Percentiles rank a stretch among this genome's conserved stretches.
Conservation (phyloP, 208 protist species). For the Perkinsela sp. region DNA sequence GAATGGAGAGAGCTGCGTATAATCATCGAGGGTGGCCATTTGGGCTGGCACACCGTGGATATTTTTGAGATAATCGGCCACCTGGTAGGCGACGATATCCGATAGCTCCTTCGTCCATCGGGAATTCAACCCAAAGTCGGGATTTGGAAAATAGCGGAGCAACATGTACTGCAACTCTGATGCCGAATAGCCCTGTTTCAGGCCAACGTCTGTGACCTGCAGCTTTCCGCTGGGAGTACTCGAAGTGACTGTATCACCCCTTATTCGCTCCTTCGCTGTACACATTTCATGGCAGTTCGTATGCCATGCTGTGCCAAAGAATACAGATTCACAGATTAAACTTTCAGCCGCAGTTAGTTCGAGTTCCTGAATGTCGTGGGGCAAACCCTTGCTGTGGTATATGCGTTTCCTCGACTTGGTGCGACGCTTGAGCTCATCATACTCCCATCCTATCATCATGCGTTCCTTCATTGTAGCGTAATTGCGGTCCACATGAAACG, state of each 20-base stretch:
- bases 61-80: not conserved
- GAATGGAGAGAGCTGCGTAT: not conserved
- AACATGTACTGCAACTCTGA: not conserved
- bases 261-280: not conserved
- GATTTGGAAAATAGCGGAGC: not conserved
- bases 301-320: not conserved
- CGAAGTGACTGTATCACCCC: not conserved
- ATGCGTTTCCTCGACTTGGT: too few relatives aligned
- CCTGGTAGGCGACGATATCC: not conserved
- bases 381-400: too few relatives aligned
- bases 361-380: too few relatives aligned
- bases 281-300: not conserved
- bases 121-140: not conserved
- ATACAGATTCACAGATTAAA: too few relatives aligned
- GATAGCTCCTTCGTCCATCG: not conserved
- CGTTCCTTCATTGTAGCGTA: too few relatives aligned
- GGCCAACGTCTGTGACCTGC: not conserved
- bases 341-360: too few relatives aligned
- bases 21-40: not conserved
- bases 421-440: too few relatives aligned
- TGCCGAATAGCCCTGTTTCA: not conserved
- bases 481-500: too few relatives aligned
- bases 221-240: not conserved
- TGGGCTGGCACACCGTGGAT: not conserved
- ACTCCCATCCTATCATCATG: too few relatives aligned